A percentile compares a stretch with the other conserved stretches of the same genome.
These are phyloP conservation scores for Pythium brassicae DNA, from an alignment of 352 stramenopile genomes.

Conservation along the genomic window DNA sequence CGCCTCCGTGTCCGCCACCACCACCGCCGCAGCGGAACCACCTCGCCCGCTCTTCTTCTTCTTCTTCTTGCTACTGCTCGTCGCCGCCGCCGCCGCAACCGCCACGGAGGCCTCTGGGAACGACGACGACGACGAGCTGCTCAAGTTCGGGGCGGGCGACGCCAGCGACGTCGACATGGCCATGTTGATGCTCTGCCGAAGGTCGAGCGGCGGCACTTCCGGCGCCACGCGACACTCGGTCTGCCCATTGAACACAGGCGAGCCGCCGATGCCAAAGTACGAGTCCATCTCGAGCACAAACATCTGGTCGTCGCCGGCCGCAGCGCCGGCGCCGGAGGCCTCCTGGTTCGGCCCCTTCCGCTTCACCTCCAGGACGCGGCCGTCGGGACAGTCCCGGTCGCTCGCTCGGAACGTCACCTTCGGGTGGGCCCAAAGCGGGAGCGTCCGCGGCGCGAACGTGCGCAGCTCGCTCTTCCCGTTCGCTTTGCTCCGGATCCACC, in stretches of 20 bases:
- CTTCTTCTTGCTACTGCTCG: conserved; percentile 30
- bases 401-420: conserved; percentile 68
- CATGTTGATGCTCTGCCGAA: conserved; percentile 69
- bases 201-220: conserved; percentile 54
- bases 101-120: conserved; percentile 4
- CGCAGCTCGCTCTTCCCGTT: conserved; percentile 58
- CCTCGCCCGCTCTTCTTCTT: conserved; percentile 19
- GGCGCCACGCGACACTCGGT: conserved; percentile 23
- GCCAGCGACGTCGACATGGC: conserved; percentile 67
- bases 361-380: conserved; percentile 66
- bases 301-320: conserved; percentile 57
- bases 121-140: conserved; percentile 2
- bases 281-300: conserved; percentile 87
- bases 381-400: conserved; percentile 41
- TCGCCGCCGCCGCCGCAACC: too few species aligned
- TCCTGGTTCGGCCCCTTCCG: conserved; percentile 56
- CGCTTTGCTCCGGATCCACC: conserved; percentile 14
- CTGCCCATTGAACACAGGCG: conserved; percentile 64
- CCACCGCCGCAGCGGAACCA: background rate
- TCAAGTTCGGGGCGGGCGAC: conserved; percentile 22
- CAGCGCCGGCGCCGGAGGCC: conserved; percentile 27
- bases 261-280: conserved; percentile 81
- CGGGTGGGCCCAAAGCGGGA: conserved; percentile 74
- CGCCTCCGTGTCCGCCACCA: background rate
- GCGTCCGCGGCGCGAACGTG: conserved; percentile 52